Conservation (phyloP, 768 basidiomycete species). For the Candolleomyces eurysporus region DNA sequence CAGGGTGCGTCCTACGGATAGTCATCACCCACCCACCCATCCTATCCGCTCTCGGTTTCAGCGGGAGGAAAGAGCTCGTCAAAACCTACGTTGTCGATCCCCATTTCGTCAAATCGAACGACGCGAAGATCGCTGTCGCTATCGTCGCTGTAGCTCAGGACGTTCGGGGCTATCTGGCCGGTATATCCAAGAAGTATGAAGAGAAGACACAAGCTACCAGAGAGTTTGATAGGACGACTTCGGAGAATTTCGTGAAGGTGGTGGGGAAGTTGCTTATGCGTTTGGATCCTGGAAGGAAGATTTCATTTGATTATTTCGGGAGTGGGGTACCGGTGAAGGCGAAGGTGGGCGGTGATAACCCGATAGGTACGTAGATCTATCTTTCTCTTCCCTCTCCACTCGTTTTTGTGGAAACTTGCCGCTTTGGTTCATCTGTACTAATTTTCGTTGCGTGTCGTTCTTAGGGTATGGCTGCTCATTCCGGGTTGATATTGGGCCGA, state of each 20-base stretch:
- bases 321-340: constrained; percentile 4
- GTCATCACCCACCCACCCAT: neutral
- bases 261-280: constrained; percentile 18
- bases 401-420: neutral
- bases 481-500: constrained; percentile 35
- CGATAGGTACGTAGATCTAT: constrained; percentile 42
- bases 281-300: constrained; percentile 33
- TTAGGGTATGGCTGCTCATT: constrained; percentile 20
- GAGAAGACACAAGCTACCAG: constrained; percentile 29
- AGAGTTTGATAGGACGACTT: constrained; percentile 25
- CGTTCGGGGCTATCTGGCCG: constrained; percentile 52
- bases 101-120: constrained; percentile 54
- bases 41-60: constrained; percentile 42
- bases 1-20: neutral
- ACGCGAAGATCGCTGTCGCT: constrained; percentile 70
- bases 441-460: neutral
- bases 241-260: constrained; percentile 37
- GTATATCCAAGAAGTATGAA: constrained; percentile 48
- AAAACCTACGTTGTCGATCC: constrained; percentile 65
- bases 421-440: neutral
- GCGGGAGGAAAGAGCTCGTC: constrained; percentile 42
- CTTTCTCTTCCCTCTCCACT: neutral
- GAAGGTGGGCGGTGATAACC: constrained; percentile 35
- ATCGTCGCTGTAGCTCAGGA: constrained; percentile 65
- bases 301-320: constrained; percentile 22